Evolutionary conservation across 176 grass and related monocot genomes (phyloP).

Genomic region (Cocos nucifera): DNA sequence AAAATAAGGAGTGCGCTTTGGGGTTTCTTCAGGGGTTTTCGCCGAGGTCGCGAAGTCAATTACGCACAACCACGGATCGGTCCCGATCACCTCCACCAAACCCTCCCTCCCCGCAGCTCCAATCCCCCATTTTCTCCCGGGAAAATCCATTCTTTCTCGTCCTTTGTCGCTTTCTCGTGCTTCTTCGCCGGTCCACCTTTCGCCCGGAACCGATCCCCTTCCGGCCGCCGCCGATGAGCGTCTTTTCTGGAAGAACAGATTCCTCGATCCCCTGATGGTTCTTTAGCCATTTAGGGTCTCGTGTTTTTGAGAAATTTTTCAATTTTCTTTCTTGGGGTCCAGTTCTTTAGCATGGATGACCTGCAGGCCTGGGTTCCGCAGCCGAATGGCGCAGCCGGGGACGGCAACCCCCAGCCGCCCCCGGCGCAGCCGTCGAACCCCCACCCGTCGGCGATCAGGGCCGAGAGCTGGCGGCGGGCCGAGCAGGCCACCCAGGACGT

Average conservation of each 20-base stretch:
- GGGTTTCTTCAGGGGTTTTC: not conserved
- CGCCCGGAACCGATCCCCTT: not conserved
- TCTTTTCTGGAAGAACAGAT: not conserved
- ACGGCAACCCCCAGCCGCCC: constrained; percentile 8
- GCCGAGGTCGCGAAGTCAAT: not conserved
- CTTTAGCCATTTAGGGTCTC: not conserved
- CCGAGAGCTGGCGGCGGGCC: constrained; percentile 38
- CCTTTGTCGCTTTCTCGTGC: not conserved
- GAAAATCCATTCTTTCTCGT: not conserved
- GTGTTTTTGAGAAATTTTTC: constrained; percentile 3
- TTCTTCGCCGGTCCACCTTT: constrained; percentile 10
- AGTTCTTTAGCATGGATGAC: constrained; percentile 51
- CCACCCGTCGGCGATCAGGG: constrained; percentile 40
- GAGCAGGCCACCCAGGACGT: constrained; percentile 56
- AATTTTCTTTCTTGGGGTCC: not conserved
- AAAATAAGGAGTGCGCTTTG: too few relatives aligned
- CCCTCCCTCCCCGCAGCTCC: not conserved
- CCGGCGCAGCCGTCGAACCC: constrained; percentile 25
- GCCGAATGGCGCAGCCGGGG: constrained; percentile 20
- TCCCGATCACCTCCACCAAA: not conserved
- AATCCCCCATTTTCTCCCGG: not conserved
- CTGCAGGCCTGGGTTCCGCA: constrained; percentile 40
- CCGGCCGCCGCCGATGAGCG: constrained; percentile 2
- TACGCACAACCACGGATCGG: too few relatives aligned
- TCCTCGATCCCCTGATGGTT: constrained; percentile 10